Base-by-base conservation (phyloP, 129 eudicot species). In the Calendula officinalis region DNA sequence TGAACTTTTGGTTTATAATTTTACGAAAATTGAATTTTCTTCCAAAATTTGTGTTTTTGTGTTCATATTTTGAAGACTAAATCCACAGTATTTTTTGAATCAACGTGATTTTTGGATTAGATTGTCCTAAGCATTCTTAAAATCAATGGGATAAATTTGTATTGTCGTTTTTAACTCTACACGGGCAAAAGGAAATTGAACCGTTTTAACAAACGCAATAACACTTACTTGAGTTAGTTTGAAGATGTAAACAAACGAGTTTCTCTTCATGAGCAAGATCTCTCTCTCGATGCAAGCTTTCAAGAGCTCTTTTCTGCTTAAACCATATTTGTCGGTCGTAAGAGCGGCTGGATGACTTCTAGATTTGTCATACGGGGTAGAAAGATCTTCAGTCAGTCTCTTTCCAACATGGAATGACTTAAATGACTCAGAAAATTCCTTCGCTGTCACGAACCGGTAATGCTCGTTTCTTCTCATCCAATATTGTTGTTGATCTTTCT, bases 301-400 rank as follows among this genome's bases (percentile, higher is more conserved):
- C 16, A 84, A 48, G 51, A 83, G 72, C 59, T 83, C 86, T 44
- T 43, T 83, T 37, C 66, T 77, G 11, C 72, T 69, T 43, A 80
- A 27, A 64, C 85, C 82, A 15, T 76, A 83, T 43, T 65, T 77
- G 32, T 71, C 11, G 37, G 78, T 80, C 0, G 89, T 60, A 68
- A 83, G 72, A 60, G 89, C 89, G 8, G 85, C 89, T 0, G 89
- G 85, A 54, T 83, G 89, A 64, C 89, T 79, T 60, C 48, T 64
- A 40, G 52, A 68, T 66, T 76, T 83, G 43, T 80, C 83, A 56
- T 9, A 83, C n/a, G 83, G 81, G 10, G 57, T 55, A 5, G 77
- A 54, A n/a, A 83, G 81, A 50, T 83, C 89, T 22, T 73, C 66
- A 35, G 7, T 32, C 8, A 83, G 30, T 16, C 40, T 65, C 40